Conservation (phyloP, 768 basidiomycete genomes). For the Lactarius psammicola region DNA sequence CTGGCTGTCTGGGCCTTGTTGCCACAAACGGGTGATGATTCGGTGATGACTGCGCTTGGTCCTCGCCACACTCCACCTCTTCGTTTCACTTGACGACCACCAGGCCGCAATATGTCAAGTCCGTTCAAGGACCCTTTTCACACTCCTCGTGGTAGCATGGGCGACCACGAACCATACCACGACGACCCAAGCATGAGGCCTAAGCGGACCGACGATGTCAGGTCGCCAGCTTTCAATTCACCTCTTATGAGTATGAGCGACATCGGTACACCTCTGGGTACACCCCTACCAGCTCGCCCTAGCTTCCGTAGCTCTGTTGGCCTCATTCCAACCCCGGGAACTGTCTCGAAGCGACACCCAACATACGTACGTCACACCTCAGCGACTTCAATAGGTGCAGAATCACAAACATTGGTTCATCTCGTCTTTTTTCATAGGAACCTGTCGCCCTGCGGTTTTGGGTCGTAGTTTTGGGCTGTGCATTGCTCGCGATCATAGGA, state of each 20-base stretch:
- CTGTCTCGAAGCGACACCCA: conserved; percentile 12
- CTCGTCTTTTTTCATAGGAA: conserved; percentile 15
- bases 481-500: conserved; percentile 1
- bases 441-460: conserved; percentile 8
- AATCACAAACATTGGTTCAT: neutral
- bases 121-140: no score
- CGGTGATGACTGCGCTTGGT: neutral
- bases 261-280: neutral
- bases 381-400: neutral
- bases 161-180: neutral
- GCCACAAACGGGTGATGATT: neutral
- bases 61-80: neutral
- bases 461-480: conserved; percentile 9
- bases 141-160: neutral
- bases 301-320: conserved; percentile 14
- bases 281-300: neutral
- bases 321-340: conserved; percentile 20
- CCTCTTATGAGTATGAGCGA: neutral
- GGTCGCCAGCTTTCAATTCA: neutral
- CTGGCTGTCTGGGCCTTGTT: no score
- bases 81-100: neutral
- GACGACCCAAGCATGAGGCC: neutral
- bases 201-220: neutral
- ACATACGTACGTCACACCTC: conserved; percentile 13
- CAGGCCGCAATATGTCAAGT: neutral